Conservation (phyloP, 805 yeast species). For the Ogataea haglerorum region DNA sequence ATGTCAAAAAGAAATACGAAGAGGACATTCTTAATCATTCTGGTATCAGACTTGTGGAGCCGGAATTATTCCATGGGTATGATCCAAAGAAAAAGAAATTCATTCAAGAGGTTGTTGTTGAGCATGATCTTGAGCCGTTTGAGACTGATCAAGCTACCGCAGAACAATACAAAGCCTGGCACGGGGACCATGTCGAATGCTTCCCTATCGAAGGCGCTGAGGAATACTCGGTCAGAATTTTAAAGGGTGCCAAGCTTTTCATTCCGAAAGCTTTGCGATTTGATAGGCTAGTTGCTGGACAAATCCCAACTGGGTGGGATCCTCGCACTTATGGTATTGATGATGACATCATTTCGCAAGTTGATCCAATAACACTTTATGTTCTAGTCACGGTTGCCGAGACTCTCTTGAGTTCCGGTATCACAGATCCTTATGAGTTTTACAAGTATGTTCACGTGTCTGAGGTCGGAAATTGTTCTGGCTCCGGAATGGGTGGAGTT, state of each 20-base stretch:
- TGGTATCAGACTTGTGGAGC: conserved; percentile 96
- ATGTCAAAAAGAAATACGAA: conserved; percentile 90
- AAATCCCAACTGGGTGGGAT: conserved; percentile 98
- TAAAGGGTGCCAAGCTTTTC: conserved; percentile 88
- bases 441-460: conserved; percentile 97
- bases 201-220: conserved; percentile 87
- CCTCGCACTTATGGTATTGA: conserved; percentile 93
- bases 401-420: conserved; percentile 90
- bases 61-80: conserved; percentile 90
- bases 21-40: conserved; percentile 82
- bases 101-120: conserved; percentile 93
- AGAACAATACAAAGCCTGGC: conserved; percentile 87
- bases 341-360: conserved; percentile 90
- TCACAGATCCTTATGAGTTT: conserved; percentile 98
- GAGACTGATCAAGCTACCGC: conserved; percentile 96
- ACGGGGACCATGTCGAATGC: conserved; percentile 89
- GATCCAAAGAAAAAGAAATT: conserved; percentile 91
- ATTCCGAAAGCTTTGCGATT: conserved; percentile 83
- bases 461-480: conserved; percentile 98
- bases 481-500: conserved; percentile 99
- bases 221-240: conserved; percentile 83
- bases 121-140: conserved; percentile 94
- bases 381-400: conserved; percentile 93
- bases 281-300: conserved; percentile 82
- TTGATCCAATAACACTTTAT: conserved; percentile 91